Evolutionary conservation across 2,329 filamentous ascomycete species (phyloP).

Genomic region (Alternaria arbusti): DNA sequence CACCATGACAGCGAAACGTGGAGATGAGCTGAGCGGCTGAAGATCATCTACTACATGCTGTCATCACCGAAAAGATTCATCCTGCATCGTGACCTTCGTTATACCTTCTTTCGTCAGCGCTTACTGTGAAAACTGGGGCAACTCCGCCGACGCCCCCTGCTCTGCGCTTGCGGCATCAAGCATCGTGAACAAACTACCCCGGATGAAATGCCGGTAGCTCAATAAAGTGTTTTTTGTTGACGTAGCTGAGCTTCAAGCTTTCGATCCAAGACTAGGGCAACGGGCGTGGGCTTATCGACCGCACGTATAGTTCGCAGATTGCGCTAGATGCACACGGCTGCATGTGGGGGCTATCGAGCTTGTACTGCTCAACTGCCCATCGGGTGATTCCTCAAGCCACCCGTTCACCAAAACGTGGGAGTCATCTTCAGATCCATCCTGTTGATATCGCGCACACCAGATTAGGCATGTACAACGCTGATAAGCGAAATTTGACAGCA

Average conservation of each 20-base stretch:
- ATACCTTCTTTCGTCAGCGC: neutral
- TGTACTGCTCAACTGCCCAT: neutral
- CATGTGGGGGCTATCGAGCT: slow-evolving; percentile 2
- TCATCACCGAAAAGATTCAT: neutral
- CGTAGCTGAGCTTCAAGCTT: slow-evolving; percentile 1
- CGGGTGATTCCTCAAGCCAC: slow-evolving; percentile 5
- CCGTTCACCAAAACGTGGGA: neutral
- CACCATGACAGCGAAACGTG: slow-evolving; percentile 17
- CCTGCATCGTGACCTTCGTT: slow-evolving; percentile 1
- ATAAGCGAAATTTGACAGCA: slow-evolving; percentile 7
- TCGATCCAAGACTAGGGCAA: neutral
- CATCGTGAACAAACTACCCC: neutral
- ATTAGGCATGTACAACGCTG: neutral
- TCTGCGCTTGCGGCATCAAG: neutral
- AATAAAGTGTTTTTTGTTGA: slow-evolving; percentile 1
- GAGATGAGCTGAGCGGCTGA: neutral
- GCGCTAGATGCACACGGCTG: neutral
- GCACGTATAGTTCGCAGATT: neutral
- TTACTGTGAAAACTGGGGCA: neutral
- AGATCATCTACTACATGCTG: neutral
- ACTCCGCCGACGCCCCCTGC: neutral
- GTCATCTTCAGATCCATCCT: neutral
- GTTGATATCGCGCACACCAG: neutral
- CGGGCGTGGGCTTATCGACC: neutral
- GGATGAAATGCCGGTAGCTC: neutral